These are phyloP conservation scores for Nicotiana otophora DNA, from an alignment of 257 asterid genomes.

Conservation along the genomic window DNA sequence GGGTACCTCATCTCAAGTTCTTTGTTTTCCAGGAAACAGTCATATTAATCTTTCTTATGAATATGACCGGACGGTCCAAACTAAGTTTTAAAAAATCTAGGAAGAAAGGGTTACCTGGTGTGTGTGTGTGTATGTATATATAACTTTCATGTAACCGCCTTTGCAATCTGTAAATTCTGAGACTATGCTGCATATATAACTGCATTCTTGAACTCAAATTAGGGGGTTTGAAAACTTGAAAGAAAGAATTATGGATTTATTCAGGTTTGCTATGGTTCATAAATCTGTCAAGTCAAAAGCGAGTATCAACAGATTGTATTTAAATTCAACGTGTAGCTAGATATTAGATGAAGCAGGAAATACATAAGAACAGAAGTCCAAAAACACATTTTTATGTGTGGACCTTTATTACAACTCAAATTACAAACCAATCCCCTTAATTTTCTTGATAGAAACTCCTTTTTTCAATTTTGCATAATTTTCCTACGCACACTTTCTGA, in stretches of 20 bases:
- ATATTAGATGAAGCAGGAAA: not conserved
- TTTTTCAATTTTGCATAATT: not conserved
- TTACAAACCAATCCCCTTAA: not conserved
- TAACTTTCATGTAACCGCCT: too few species aligned
- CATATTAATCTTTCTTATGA: too few species aligned
- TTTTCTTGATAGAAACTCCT: not conserved
- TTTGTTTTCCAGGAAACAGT: too few species aligned
- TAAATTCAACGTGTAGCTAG: not conserved
- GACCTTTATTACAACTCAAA: slow-evolving; percentile 3
- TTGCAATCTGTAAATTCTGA: too few species aligned
- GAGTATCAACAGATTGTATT: not conserved
- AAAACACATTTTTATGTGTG: not conserved
- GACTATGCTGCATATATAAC: too few species aligned
- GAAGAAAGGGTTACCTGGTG: too few species aligned
- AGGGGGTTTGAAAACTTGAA: not conserved
- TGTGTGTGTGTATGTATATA: too few species aligned
- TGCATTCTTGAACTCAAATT: too few species aligned
- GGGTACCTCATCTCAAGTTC: not conserved
- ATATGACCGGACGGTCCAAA: too few species aligned
- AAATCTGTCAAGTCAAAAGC: not conserved
- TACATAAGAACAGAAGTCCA: not conserved
- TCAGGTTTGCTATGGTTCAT: not conserved
- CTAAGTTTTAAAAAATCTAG: too few species aligned
- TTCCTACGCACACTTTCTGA: not conserved
- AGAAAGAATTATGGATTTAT: not conserved